These are phyloP conservation scores for Penicillium angulare DNA, from an alignment of 495 filamentous ascomycete species.

Conservation along the genomic window DNA sequence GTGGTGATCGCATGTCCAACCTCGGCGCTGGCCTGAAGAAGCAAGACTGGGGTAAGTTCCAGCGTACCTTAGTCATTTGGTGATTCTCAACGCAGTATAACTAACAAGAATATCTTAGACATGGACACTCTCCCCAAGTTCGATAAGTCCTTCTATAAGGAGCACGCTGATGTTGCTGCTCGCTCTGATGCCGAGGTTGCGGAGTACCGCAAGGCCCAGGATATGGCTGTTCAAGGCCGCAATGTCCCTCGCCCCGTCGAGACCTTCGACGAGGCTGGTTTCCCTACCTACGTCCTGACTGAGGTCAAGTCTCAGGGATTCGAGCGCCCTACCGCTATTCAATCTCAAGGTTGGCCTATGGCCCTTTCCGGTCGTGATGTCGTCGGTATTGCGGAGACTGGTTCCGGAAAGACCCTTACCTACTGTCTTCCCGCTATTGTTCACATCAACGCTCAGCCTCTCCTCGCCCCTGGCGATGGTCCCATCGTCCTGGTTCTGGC, in stretches of 20 bases:
- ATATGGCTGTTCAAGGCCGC: slow-evolving; percentile 73
- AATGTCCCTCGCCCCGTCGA: slow-evolving; percentile 90
- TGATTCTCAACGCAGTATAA: slow-evolving; percentile 6
- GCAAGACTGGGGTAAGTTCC: slow-evolving; percentile 77
- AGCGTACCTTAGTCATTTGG: background rate
- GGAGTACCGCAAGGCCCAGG: slow-evolving; percentile 76
- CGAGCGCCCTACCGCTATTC: slow-evolving; percentile 85
- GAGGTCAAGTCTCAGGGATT: slow-evolving; percentile 99
- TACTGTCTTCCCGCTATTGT: slow-evolving; percentile 99
- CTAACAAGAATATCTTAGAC: slow-evolving; percentile 54
- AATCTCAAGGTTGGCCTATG: slow-evolving; percentile 99
- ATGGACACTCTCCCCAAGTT: slow-evolving; percentile 82
- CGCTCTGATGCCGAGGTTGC: slow-evolving; percentile 79
- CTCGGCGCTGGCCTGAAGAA: slow-evolving; percentile 82
- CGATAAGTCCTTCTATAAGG: slow-evolving; percentile 99
- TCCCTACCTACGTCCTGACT: slow-evolving; percentile 93
- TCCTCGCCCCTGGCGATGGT: slow-evolving; percentile 93
- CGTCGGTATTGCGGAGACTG: slow-evolving; percentile 98
- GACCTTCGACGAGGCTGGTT: slow-evolving; percentile 95
- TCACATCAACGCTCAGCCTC: slow-evolving; percentile 98
- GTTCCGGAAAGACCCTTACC: slow-evolving; percentile 97
- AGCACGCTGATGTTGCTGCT: slow-evolving; percentile 71
- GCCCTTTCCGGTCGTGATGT: slow-evolving; percentile 97
- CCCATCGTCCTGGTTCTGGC: slow-evolving; percentile 95
- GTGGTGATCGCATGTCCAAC: slow-evolving; percentile 88